A percentile compares a stretch with the other conserved stretches of the same genome.
phyloP scores from a whole-genome alignment of 345 rosid species.

The Acer yangbiense region DNA sequence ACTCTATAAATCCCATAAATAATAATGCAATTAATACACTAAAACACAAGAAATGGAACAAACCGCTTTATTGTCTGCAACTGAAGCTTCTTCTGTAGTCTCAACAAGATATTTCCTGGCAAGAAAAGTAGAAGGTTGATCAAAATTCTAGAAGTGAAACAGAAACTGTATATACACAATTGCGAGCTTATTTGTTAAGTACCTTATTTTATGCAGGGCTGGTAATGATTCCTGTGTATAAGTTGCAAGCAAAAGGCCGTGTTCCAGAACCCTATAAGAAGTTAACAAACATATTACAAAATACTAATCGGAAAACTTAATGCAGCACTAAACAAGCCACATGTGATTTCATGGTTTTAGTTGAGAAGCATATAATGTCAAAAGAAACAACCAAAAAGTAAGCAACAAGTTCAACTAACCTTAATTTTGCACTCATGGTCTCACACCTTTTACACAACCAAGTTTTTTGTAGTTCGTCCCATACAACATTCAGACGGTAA shows the following conservation, averaged over 20 bases:
- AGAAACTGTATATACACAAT: not conserved
- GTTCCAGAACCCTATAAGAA: slow-evolving; percentile 73
- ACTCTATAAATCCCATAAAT: not conserved
- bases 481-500: slow-evolving; percentile 13
- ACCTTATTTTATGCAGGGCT: slow-evolving; percentile 93
- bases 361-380: not conserved
- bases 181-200: slow-evolving; percentile 1
- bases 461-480: slow-evolving; percentile 93
- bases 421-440: slow-evolving; percentile 93
- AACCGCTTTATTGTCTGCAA: slow-evolving; percentile 96
- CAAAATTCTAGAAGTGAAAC: not conserved
- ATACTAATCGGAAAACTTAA: not conserved
- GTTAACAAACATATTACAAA: slow-evolving; percentile 4
- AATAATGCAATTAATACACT: not conserved
- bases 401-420: slow-evolving; percentile 48
- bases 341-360: not conserved
- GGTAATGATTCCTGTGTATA: slow-evolving; percentile 90
- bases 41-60: slow-evolving; percentile 30
- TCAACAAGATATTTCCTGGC: slow-evolving; percentile 86
- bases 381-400: not conserved
- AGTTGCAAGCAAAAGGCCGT: slow-evolving; percentile 81
- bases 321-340: not conserved
- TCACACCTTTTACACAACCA: slow-evolving; percentile 96
- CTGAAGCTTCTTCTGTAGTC: slow-evolving; percentile 94
- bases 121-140: slow-evolving; percentile 1